Conservation (phyloP, 2,329 filamentous ascomycete genomes). For the Penicillium glabrum region DNA sequence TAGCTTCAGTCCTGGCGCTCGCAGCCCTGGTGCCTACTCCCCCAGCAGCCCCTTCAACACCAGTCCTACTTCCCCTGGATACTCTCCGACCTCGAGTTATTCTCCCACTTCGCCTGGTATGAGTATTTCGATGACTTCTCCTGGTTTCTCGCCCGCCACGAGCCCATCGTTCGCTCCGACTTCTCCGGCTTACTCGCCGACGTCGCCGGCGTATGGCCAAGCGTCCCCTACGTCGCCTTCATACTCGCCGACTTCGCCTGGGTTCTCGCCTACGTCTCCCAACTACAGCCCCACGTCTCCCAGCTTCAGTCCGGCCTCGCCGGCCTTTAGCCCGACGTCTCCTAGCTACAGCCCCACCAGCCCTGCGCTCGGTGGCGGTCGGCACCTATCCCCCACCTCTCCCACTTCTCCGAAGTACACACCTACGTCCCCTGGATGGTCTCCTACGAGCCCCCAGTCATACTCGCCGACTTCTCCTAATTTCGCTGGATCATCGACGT, state of each 20-base stretch:
- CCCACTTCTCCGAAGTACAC: conserved; percentile 57
- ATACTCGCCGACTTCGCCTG: conserved; percentile 57
- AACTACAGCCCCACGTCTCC: conserved; percentile 62
- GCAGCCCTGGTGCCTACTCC: conserved; percentile 64
- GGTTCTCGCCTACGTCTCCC: conserved; percentile 59
- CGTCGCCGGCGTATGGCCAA: conserved; percentile 67
- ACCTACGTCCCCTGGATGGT: conserved; percentile 55
- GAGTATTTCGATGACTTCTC: conserved; percentile 55
- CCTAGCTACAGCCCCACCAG: conserved; percentile 60
- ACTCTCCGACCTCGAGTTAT: conserved; percentile 62
- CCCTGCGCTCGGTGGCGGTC: conserved; percentile 46
- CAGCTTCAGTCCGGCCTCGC: conserved; percentile 53
- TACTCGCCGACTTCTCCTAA: conserved; percentile 53
- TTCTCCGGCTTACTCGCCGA: conserved; percentile 56
- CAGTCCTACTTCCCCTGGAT: conserved; percentile 68
- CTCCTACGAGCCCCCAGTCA: conserved; percentile 47
- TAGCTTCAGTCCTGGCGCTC: conserved; percentile 62
- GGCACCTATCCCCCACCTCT: conserved; percentile 45
- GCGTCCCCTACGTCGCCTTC: conserved; percentile 62
- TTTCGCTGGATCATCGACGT: conserved; percentile 48
- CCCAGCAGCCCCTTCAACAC: conserved; percentile 75
- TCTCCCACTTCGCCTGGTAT: conserved; percentile 74
- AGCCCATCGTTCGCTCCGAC: conserved; percentile 55
- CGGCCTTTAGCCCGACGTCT: conserved; percentile 57
- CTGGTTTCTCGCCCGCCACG: conserved; percentile 56